Conservation (phyloP, 1,284 basidiomycete genomes). For the Hemileia vastatrix region DNA sequence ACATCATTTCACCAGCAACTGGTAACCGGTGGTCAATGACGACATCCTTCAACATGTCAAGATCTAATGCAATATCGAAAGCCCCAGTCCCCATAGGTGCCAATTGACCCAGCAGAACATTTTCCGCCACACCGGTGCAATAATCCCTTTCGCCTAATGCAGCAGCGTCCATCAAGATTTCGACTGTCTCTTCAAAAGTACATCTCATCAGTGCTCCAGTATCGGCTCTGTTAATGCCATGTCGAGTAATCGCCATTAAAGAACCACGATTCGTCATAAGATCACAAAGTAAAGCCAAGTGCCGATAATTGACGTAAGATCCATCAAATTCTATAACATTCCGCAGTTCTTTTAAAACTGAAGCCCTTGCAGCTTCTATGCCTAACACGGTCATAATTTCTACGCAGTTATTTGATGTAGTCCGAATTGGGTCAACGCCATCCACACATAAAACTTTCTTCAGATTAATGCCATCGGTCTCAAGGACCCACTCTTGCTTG, state of each 20-base stretch:
- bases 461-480: slow-evolving; percentile 92
- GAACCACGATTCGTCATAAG: slow-evolving; percentile 95
- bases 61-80: slow-evolving; percentile 90
- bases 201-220: slow-evolving; percentile 95
- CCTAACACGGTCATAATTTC: slow-evolving; percentile 95
- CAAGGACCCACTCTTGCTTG: slow-evolving; percentile 78
- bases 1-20: slow-evolving; percentile 51
- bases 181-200: slow-evolving; percentile 99
- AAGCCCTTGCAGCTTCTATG: slow-evolving; percentile 90
- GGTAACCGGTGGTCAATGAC: slow-evolving; percentile 93
- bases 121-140: slow-evolving; percentile 95
- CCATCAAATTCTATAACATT: slow-evolving; percentile 97
- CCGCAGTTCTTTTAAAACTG: slow-evolving; percentile 84
- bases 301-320: slow-evolving; percentile 98
- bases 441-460: slow-evolving; percentile 89
- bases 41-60: slow-evolving; percentile 97
- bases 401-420: slow-evolving; percentile 93
- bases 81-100: slow-evolving; percentile 94
- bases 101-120: slow-evolving; percentile 97
- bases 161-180: slow-evolving; percentile 97
- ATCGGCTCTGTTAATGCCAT: slow-evolving; percentile 97
- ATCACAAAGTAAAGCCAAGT: slow-evolving; percentile 88
- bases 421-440: slow-evolving; percentile 82
- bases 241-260: slow-evolving; percentile 97
- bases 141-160: slow-evolving; percentile 97